A percentile compares a stretch with the other conserved stretches of the same genome.
These are phyloP conservation scores for Sclerotinia borealis DNA, from an alignment of 2,329 filamentous ascomycete genomes.

Conservation along the genomic window DNA sequence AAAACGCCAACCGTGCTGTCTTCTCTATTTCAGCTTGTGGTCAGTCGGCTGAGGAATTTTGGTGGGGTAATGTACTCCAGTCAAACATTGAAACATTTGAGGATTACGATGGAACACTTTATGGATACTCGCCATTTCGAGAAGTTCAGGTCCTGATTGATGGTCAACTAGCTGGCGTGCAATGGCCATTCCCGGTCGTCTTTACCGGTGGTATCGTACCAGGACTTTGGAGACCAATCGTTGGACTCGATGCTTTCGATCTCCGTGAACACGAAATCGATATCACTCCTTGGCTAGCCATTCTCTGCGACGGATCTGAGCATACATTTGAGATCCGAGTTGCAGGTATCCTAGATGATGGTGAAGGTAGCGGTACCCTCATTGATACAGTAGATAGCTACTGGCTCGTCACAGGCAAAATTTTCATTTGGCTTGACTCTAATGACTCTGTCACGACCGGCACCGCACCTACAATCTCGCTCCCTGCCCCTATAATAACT, in stretches of 20 bases:
- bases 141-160: slow-evolving; percentile 76
- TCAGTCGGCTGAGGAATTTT: slow-evolving; percentile 74
- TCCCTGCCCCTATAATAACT: slow-evolving; percentile 39
- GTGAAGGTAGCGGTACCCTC: slow-evolving; percentile 41
- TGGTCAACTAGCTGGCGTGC: slow-evolving; percentile 63
- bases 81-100: slow-evolving; percentile 55
- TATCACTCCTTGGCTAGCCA: slow-evolving; percentile 67
- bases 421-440: slow-evolving; percentile 69
- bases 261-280: slow-evolving; percentile 76
- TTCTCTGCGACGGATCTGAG: slow-evolving; percentile 57
- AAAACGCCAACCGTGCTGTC: slow-evolving; percentile 61
- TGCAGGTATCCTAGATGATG: slow-evolving; percentile 54
- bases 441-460: slow-evolving; percentile 48
- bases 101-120: slow-evolving; percentile 48
- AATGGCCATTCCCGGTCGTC: slow-evolving; percentile 77
- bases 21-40: slow-evolving; percentile 73
- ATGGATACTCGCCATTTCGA: slow-evolving; percentile 67
- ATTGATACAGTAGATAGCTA: slow-evolving; percentile 53
- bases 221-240: slow-evolving; percentile 70
- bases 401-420: slow-evolving; percentile 73
- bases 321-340: slow-evolving; percentile 67
- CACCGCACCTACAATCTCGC: slow-evolving; percentile 31
- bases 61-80: slow-evolving; percentile 73
- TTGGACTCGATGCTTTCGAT: slow-evolving; percentile 74
- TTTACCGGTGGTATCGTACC: slow-evolving; percentile 78